phyloP scores from a whole-genome alignment of 1,284 basidiomycete genomes.

The Malassezia yamatoensis region DNA sequence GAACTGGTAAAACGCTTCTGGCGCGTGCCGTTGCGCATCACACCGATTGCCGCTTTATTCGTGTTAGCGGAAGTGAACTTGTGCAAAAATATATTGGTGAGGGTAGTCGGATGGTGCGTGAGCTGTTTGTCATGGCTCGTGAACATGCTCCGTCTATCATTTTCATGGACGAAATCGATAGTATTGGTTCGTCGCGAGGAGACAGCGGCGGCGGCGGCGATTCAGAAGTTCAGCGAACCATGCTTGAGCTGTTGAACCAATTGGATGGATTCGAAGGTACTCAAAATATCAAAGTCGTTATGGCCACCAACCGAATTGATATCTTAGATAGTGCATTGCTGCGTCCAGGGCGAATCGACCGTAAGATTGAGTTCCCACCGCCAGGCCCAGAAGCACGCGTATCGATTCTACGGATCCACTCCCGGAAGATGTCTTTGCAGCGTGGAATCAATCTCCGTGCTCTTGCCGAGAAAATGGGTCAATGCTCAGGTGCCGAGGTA shows the following conservation, averaged over 20 bases:
- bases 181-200: slow-evolving; percentile 85
- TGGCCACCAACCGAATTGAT: slow-evolving; percentile 98
- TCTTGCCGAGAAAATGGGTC: slow-evolving; percentile 96
- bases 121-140: slow-evolving; percentile 95
- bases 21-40: slow-evolving; percentile 58
- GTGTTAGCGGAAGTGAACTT: slow-evolving; percentile 85
- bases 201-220: slow-evolving; percentile 76
- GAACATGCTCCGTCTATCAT: slow-evolving; percentile 99
- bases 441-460: slow-evolving; percentile 90
- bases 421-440: slow-evolving; percentile 97
- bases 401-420: slow-evolving; percentile 91
- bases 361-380: slow-evolving; percentile 98
- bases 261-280: slow-evolving; percentile 94
- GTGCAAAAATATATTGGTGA: slow-evolving; percentile 99
- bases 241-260: slow-evolving; percentile 94
- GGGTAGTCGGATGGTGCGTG: slow-evolving; percentile 66
- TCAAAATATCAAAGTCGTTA: slow-evolving; percentile 98
- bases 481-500: slow-evolving; percentile 94
- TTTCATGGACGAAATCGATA: slow-evolving; percentile 99
- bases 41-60: slow-evolving; percentile 95
- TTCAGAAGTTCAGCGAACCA: slow-evolving; percentile 93
- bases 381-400: slow-evolving; percentile 95
- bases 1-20: slow-evolving; percentile 46
- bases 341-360: slow-evolving; percentile 90
- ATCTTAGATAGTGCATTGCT: slow-evolving; percentile 90